These are phyloP conservation scores for Acidiella bohemica DNA, from an alignment of 495 filamentous ascomycete species.

Conservation along the genomic window DNA sequence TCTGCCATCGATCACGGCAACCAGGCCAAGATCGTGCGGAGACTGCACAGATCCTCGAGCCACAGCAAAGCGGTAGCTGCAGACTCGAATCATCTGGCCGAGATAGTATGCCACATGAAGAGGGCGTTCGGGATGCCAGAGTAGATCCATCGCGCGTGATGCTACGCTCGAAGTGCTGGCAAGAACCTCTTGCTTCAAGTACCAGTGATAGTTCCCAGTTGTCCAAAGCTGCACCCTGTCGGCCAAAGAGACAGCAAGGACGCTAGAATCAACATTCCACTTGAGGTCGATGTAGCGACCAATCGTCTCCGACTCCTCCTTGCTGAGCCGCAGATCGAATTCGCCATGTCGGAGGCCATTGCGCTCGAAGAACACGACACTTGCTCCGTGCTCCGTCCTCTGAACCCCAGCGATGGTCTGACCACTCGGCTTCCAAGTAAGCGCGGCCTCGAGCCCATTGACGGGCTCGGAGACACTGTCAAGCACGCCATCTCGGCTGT, in stretches of 20 bases:
- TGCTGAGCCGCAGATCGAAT: conserved; percentile 58
- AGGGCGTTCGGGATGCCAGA: conserved; percentile 79
- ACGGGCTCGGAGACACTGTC: conserved; percentile 92
- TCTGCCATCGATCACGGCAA: conserved; percentile 55
- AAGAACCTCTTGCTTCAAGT: conserved; percentile 76
- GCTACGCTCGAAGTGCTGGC: background rate
- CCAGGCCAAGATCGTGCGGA: conserved; percentile 66
- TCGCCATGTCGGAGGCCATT: conserved; percentile 91
- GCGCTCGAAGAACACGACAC: conserved; percentile 90
- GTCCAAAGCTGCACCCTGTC: conserved; percentile 88
- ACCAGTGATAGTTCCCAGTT: conserved; percentile 94
- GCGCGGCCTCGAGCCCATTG: conserved; percentile 67
- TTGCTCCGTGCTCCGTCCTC: conserved; percentile 49
- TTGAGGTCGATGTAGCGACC: conserved; percentile 48
- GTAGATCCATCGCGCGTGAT: conserved; percentile 24
- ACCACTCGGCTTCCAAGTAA: conserved; percentile 85
- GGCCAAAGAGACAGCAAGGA: conserved; percentile 64
- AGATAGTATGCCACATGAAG: conserved; percentile 40
- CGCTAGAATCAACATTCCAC: conserved; percentile 87
- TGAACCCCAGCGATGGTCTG: conserved; percentile 81
- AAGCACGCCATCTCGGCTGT: conserved; percentile 73
- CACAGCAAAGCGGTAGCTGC: conserved; percentile 47
- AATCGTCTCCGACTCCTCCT: conserved; percentile 42
- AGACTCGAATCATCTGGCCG: conserved; percentile 3
- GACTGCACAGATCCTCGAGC: conserved; percentile 50